phyloP scores from a whole-genome alignment of 169 alveolate genomes.

The Plasmodium inui region DNA sequence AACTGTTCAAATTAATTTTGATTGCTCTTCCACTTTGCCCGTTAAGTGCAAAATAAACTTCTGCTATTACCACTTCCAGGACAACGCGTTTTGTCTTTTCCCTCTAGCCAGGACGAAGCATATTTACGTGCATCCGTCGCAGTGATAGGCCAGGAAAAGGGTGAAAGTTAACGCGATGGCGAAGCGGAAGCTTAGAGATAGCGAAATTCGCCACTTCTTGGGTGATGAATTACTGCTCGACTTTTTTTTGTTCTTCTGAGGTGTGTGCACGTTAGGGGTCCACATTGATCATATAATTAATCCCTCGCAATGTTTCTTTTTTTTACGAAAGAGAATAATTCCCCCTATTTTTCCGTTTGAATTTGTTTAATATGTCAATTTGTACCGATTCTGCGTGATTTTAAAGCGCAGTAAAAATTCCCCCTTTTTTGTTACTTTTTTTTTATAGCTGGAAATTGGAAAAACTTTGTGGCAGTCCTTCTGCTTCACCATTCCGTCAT shows the following conservation, averaged over 20 bases:
- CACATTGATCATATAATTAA: background rate
- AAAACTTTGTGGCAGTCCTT: background rate
- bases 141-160: conserved; percentile 3
- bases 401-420: background rate
- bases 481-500: background rate
- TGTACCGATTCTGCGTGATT: conserved; percentile 1
- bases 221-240: background rate
- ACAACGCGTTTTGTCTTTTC: conserved; percentile 9
- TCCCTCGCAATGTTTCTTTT: background rate
- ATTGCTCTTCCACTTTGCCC: conserved; percentile 61
- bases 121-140: conserved; percentile 33
- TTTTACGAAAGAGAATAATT: background rate
- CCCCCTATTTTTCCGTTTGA: background rate
- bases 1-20: conserved; percentile 41
- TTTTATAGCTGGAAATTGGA: background rate
- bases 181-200: background rate
- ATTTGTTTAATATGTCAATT: conserved; percentile 6
- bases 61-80: conserved; percentile 27
- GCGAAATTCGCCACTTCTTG: background rate
- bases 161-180: background rate
- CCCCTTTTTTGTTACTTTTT: conserved; percentile 9
- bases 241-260: background rate
- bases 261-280: background rate
- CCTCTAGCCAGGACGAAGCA: conserved; percentile 34
- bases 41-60: conserved; percentile 49